Base-by-base conservation (phyloP, 1,139 yeast genomes). In the Debaryomyces subglobosus region DNA sequence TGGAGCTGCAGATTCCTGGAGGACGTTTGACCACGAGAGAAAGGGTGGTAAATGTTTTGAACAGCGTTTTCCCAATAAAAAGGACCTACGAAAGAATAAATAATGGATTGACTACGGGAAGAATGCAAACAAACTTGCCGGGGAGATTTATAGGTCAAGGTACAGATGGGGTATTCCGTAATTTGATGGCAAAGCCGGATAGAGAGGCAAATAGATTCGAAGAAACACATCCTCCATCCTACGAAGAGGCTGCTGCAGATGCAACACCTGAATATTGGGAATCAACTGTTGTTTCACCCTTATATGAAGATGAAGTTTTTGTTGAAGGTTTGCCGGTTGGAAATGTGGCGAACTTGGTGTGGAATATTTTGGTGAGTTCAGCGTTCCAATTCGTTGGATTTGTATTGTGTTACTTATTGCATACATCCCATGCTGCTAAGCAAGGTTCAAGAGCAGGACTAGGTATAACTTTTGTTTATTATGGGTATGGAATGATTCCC, bases 241-340 rank as follows among this genome's bases (percentile, higher is more conserved):
- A 95, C 67, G 97, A 89, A 51, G 97, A 92, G 61, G 98, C 97
- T 0, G 92, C 97, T 0, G 89, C 94, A 2, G 99, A 94, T 65
- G 82, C 96, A 20, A 84, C 96, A 0, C 99, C 99, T 0, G 96
- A 96, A 40, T 95, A 95, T 66, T 95, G 97, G 96, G 99, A 95
- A 65, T 82, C 91, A 13, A 84, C 96, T 0, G 85, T 92, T 47
- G 80, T 91, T 62, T 83, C 96, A 1, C 90, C 92, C 15, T 90
- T 91, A 50, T 88, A 86, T 55, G 79, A 74, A 46, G 97, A 94
- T 63, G 98, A 92, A 65, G 86, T 94, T 36, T 90, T 90, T 66
- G 92, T 95, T 36, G 97, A 94, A 57, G 98, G 98, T 0, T 73
- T 95, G 54, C 98, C 99, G 0, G 98, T 92, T n/a, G 99, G 99